Conservation (phyloP, 169 alveolate genomes). For the Eimeria mitis region DNA sequence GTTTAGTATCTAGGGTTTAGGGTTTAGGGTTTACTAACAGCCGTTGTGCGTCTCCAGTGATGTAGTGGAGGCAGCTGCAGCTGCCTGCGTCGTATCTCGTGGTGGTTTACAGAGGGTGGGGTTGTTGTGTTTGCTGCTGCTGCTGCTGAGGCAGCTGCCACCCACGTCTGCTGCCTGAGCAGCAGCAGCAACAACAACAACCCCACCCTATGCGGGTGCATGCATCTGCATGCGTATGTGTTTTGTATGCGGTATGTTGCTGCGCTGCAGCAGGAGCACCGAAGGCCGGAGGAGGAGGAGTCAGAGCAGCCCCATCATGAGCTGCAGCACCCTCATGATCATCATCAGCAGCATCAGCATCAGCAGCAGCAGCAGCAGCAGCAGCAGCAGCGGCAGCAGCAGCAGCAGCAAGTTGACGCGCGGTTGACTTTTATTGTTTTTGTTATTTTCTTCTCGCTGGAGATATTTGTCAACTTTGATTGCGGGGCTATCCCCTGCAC, state of each 20-base stretch:
- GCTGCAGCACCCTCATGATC: too few relatives aligned
- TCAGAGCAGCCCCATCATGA: too few relatives aligned
- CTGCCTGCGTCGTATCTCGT: background rate
- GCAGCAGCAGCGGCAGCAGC: background rate
- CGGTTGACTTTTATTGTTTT: conserved; percentile 50
- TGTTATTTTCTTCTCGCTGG: conserved; percentile 39
- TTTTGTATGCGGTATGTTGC: background rate
- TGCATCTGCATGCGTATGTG: background rate
- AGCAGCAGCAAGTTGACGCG: conserved; percentile 74
- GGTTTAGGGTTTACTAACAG: background rate
- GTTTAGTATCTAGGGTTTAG: background rate
- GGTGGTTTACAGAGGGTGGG: background rate
- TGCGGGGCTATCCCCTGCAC: conserved; percentile 81
- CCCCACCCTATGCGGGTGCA: too few relatives aligned
- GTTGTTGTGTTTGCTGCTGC: background rate
- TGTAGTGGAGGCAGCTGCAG: background rate
- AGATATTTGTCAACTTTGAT: conserved; percentile 75
- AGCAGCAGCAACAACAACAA: too few relatives aligned
- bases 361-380: background rate
- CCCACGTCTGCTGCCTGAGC: too few relatives aligned
- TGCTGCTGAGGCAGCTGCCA: too few relatives aligned
- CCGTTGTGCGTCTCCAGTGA: background rate
- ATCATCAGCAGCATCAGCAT: background rate
- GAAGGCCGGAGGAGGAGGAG: background rate
- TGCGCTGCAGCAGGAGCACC: background rate